Base-by-base conservation (phyloP, 257 asterid genomes). In the Nemophila menziesii region DNA sequence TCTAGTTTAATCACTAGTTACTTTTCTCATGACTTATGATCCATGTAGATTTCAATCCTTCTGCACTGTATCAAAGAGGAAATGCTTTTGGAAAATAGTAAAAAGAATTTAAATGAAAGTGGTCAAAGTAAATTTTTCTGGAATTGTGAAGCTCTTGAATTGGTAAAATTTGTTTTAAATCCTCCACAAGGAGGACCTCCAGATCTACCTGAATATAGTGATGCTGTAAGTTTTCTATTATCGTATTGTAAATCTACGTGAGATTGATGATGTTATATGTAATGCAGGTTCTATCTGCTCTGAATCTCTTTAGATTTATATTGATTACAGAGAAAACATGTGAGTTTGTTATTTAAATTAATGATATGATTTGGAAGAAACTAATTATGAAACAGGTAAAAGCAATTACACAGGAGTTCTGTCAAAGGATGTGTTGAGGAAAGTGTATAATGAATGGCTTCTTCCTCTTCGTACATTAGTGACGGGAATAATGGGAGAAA, bases 151-250 rank as follows among this genome's bases (percentile, higher is more conserved):
- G 75, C 68, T 63, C 92, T 89, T 50, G 76, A 84, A 60, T 55
- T 84, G 63, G 71, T 84, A 48, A 90, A 80, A 63, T 48, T 68
- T 68, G 71, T 89, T 68, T 67, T 89, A 39, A 78, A 65, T 57
- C 95, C 98, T 57, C 86, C 90, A 18, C 48, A 48, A 47, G 96
- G 95, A 41, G 93, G 96, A 54, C 98, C 94, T 55, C 96, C 95
- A 39, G 54, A 69, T 11, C 92, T 89, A 51, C 94, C 94, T 3
- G 95, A 84, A 59, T 60, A 58, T 73, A 68, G 82, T 53, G 94
- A 89, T 70, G 93, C 95, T 20, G 98, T 89, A 63, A 59, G 44
- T 39, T 49, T 67, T 61, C 60, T 60, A 61, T 34, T 20, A 27
- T 24, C 44, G 22, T 14, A 33, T 22, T 37, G 37, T 16, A 8